Percentiles rank a stretch among this genome's conserved stretches.
Evolutionary conservation across 75 land plant genomes (phyloP).

Genomic region (Sequoiadendron giganteum): DNA sequence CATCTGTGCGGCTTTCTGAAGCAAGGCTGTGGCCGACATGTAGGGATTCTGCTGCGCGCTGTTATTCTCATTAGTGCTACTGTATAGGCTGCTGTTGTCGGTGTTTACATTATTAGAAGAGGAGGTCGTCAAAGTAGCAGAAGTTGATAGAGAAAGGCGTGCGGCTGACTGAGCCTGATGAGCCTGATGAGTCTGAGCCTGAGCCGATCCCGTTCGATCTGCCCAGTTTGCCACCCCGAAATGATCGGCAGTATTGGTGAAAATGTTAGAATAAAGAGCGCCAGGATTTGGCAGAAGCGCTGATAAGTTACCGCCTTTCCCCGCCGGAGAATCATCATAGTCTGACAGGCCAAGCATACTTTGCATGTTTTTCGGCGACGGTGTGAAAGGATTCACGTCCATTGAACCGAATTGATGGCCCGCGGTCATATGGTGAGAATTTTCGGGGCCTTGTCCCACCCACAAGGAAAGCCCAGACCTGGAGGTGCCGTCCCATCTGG

Average conservation of each 20-base stretch:
- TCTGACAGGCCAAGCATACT: slow-evolving; percentile 6
- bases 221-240: slow-evolving; percentile 14
- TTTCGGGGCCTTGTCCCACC: neutral
- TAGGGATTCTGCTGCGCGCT: slow-evolving; percentile 27
- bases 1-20: slow-evolving; percentile 95
- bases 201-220: slow-evolving; percentile 8
- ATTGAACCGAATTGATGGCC: neutral
- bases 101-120: slow-evolving; percentile 24
- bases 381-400: slow-evolving; percentile 7
- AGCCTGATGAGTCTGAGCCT: neutral
- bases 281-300: slow-evolving; percentile 18
- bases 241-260: slow-evolving; percentile 8
- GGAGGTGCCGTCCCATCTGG: neutral
- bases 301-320: slow-evolving; percentile 1
- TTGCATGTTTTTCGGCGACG: slow-evolving; percentile 9
- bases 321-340: slow-evolving; percentile 4
- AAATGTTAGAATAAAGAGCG: slow-evolving; percentile 24
- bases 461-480: neutral
- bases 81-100: slow-evolving; percentile 12
- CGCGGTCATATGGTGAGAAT: neutral
- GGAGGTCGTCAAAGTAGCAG: slow-evolving; percentile 21
- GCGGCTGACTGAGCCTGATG: slow-evolving; percentile 12
- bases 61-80: slow-evolving; percentile 17
- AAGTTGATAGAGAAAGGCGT: slow-evolving; percentile 26
- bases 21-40: slow-evolving; percentile 90